Base-by-base conservation (phyloP, 2,329 filamentous ascomycete species). In the Cyanodermella asteris region DNA sequence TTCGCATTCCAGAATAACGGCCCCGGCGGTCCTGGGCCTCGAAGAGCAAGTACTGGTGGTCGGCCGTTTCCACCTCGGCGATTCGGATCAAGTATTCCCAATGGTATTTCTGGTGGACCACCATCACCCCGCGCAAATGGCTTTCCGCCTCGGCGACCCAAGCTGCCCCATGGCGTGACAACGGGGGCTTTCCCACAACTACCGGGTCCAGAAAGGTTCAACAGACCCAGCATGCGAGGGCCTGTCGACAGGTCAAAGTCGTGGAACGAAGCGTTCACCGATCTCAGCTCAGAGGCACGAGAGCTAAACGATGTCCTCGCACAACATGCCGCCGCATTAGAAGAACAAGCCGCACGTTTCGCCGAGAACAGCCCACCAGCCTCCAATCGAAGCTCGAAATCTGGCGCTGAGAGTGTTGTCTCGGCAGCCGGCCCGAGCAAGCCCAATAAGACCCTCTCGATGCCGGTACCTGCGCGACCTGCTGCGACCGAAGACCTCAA, bases 281-380 rank as follows among this genome's bases (percentile, higher is more conserved):
- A 65, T 33, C 45, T 72, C 18, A 68, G 64, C 13, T 52, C 61
- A 26, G 66, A 72, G 36, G 64, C 65, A 3, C 56, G 56, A 36
- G 56, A 62, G 19, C 46, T 72, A 28, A 69, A 65, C 2, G 56
- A 65, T 32, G 60, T 59, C 12, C 42, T 72, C 31, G 64, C 69
- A 36, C 56, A 54, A 24, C 62, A 65, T 36, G 60, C 63, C 5
- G 57, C 59, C 29, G 49, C 60, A 31, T 43, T 47, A 10, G 42
- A 54, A 27, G 45, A 46, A 13, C 44, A 50, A 34, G 47, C 50
- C 24, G 55, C 56, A 33, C 47, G 59, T 27, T 42, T 47, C 21
- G 39, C 59, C 6, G 54, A 61, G 34, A 53, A 50, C 24, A 52
- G 57, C 3, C 35, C 41, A 19, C 13, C 39, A 4, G 44, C 44